Evolutionary conservation across 768 basidiomycete genomes (phyloP), one percentile per base, ranked within the genome.

Genomic region (Amanita rimosa): DNA sequence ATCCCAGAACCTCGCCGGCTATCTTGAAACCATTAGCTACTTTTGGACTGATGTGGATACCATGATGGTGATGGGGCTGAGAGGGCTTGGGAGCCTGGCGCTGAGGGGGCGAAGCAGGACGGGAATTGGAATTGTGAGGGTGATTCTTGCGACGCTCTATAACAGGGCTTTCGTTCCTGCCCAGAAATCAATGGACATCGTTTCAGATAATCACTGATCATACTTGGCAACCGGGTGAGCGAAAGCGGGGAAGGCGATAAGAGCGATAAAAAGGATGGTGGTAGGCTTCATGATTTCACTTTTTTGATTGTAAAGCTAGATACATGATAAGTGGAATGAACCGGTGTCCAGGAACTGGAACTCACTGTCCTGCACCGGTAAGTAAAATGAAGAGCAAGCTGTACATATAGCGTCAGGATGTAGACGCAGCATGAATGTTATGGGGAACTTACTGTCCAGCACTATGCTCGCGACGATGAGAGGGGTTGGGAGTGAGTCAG

Each of bases 281-380:
- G 19, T 27, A 9, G n/a, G 13, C 45, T 37, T 46, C 45, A 46
- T 46, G 35, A 24, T 22, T 22, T n/a, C n/a, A n/a, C n/a, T n/a
- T n/a, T 24, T 27, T 21, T 31, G 16, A 45, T 45, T 6, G 24
- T 37, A 34, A 14, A 19, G 13, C 14, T 14, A 34, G 17, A 24
- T 24, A 24, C 2, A 24, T 24, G 22, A n/a, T 9, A 17, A 16
- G 14, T 17, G 17, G 2, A 5, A 19, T 11, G 17, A 26, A 38
- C 26, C 14, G 29, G 29, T 27, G n/a, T 11, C 19, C 27, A 11
- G 17, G 11, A n/a, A 16, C 4, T 7, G 13, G 4, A 21, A 46
- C 45, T 37, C 14, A 46, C 45, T 38, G 45, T 46, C 45, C 45
- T 22, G 45, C 45, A 46, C 45, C 38, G 22, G 17, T 33, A 34